Base-by-base conservation (phyloP, 1,284 basidiomycete genomes). In the Ustilago cynodontis region DNA sequence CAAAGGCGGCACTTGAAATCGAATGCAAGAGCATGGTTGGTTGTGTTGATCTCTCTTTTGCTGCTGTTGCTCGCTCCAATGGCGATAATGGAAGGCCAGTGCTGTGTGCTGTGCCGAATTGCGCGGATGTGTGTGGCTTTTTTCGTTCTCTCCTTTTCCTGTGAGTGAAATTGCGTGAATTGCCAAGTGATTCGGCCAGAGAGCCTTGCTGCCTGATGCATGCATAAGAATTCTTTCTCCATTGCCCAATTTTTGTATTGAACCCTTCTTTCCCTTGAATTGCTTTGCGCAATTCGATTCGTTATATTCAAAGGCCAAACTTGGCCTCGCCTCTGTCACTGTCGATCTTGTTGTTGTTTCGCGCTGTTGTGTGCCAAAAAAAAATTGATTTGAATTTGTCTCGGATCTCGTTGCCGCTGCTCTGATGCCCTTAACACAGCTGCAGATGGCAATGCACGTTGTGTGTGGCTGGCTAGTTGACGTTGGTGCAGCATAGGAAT, bases 291-390 rank as follows among this genome's bases (percentile, higher is more conserved):
- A 14, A 4, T 49, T 49, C 47, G 47, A 49, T 47, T 47, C 20
- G 20, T 8, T 10, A 20, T n/a, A n/a, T n/a, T 22, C 20, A n/a
- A 47, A 13, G n/a, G 45, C 45, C 5, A 16, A 57, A 57, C 14
- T 57, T 57, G 8, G 55, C 55, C 29, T 57, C 29, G 55, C 55
- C 29, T 57, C 54, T 56, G 41, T 57, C 41, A 20, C 39, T n/a
- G 55, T 28, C 43, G 55, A 57, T 57, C 55, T 29, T 57, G 3
- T 20, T 18, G n/a, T 39, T 5, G 10, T n/a, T 37, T 13, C 11
- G 31, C 31, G 11, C 37, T 14, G 11, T 18, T 41, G 37, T 41
- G 37, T 18, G 16, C 10, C 10, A 41, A 24, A 51, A 11, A 37
- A 37, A 37, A 20, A 29, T 16, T 52, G 50, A 29, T 26, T 49